Conservation (phyloP, 129 eudicot species). For the Centrapalus pauciflorus region DNA sequence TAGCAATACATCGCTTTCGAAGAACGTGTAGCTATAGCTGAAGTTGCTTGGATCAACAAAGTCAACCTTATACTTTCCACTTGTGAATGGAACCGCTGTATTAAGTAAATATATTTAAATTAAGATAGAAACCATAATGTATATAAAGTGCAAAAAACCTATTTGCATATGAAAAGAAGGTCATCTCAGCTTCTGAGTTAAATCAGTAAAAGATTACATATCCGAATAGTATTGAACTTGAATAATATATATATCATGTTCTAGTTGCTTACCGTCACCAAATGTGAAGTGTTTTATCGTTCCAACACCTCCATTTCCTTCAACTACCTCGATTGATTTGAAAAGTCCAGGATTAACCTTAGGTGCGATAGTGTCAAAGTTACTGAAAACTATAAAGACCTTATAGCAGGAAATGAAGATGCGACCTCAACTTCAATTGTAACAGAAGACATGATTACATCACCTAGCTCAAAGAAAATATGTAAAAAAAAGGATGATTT, state of each 20-base stretch:
- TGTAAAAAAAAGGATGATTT: too few relatives aligned
- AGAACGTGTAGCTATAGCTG: too few relatives aligned
- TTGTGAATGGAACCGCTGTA: background rate
- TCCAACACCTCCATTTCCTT: constrained; percentile 37
- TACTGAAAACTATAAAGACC: constrained; percentile 21
- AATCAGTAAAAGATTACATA: too few relatives aligned
- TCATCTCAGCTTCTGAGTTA: too few relatives aligned
- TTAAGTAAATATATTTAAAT: too few relatives aligned
- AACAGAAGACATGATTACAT: constrained; percentile 30
- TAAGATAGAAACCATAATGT: too few relatives aligned
- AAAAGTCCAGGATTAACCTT: constrained; percentile 23
- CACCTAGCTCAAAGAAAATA: too few relatives aligned
- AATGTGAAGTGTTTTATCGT: constrained; percentile 17
- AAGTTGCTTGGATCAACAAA: background rate
- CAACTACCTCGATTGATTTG: constrained; percentile 24
- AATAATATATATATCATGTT: too few relatives aligned
- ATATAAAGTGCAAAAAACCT: too few relatives aligned
- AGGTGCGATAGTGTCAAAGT: constrained; percentile 25
- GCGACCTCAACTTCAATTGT: constrained; percentile 7
- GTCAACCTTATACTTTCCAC: background rate
- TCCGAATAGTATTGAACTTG: too few relatives aligned
- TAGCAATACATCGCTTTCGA: background rate
- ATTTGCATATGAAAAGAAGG: too few relatives aligned
- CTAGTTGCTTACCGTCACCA: constrained; percentile 28
- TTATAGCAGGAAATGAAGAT: constrained; percentile 24